phyloP scores from a whole-genome alignment of 2,329 filamentous ascomycete genomes.

The Ilyonectria mors-panacis region DNA sequence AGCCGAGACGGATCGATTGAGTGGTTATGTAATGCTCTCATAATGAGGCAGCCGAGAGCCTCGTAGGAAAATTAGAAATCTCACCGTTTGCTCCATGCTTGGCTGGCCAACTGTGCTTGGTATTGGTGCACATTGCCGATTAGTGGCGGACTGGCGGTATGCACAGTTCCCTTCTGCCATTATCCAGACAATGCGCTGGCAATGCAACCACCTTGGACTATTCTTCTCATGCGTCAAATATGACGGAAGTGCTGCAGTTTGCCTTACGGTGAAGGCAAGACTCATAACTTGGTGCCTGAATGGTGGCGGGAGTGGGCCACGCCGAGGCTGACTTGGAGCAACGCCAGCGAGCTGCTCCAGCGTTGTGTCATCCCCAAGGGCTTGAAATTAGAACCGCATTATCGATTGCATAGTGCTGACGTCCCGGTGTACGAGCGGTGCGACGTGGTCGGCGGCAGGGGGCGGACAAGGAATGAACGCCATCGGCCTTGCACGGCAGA shows the following conservation, averaged over 20 bases:
- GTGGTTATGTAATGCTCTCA: conserved; percentile 19
- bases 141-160: background rate
- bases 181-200: conserved; percentile 17
- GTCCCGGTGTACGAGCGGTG: conserved; percentile 24
- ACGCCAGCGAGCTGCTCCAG: conserved; percentile 17
- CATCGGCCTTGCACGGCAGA: conserved; percentile 44
- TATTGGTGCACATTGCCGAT: background rate
- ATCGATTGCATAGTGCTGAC: conserved; percentile 25
- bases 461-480: conserved; percentile 37
- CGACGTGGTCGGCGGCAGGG: conserved; percentile 35
- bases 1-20: conserved; percentile 8
- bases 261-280: conserved; percentile 43
- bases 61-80: background rate
- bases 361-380: conserved; percentile 10
- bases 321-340: conserved; percentile 35
- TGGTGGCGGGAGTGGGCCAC: conserved; percentile 16
- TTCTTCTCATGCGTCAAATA: conserved; percentile 25
- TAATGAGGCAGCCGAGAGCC: conserved; percentile 5
- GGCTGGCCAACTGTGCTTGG: background rate
- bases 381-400: conserved; percentile 11
- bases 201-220: background rate
- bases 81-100: background rate
- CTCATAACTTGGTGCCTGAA: background rate
- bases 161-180: conserved; percentile 5
- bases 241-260: conserved; percentile 27